Base-by-base conservation (phyloP, 371 early-diverging fungal species). In the Gilbertella persicaria region DNA sequence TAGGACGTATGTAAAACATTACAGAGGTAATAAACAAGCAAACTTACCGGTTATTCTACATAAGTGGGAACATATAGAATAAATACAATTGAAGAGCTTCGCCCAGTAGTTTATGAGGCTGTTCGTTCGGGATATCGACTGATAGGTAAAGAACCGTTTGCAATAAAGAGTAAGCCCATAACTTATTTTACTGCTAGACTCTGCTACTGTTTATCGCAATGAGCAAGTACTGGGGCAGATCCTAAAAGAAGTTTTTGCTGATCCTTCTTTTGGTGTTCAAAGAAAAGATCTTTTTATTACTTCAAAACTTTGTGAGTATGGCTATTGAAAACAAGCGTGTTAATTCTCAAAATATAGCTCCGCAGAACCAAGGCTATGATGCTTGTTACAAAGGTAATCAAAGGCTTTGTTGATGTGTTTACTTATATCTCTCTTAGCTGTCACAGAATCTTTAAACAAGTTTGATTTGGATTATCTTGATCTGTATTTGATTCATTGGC, bases 251-350 rank as follows among this genome's bases (percentile, higher is more conserved):
- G 67, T 86, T 21, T 78, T 97, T 44, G 56, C 61, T 3, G 75
- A 86, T 40, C 57, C 67, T 10, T 55, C 69, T 3, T 79, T 80
- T 19, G 68, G 64, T n/a, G 53, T 95, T 0, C 58, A 69, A 33
- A 78, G 99, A n/a, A 58, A 86, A 30, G 94, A 96, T 23, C 39
- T 99, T 2, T 99, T 97, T 79, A 82, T 99, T 41, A 95, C 96
- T 0, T 92, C 92, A 44, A 99, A 99, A 66, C 82, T 99, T 38
- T 81, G 92, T 88, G 80, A 59, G 68, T 58, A 13, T 2, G 29
- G 28, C 16, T 29, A 16, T 33, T 7, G 28, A 50, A 38, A 30
- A 37, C 25, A 54, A 28, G 30, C 3, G 3, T 10, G 17, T 47
- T 24, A 41, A 19, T 21, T 12, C 4, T 47, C 2, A 20, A 9